phyloP scores from a whole-genome alignment of 352 stramenopile species.

The Phytopythium ostracodes region DNA sequence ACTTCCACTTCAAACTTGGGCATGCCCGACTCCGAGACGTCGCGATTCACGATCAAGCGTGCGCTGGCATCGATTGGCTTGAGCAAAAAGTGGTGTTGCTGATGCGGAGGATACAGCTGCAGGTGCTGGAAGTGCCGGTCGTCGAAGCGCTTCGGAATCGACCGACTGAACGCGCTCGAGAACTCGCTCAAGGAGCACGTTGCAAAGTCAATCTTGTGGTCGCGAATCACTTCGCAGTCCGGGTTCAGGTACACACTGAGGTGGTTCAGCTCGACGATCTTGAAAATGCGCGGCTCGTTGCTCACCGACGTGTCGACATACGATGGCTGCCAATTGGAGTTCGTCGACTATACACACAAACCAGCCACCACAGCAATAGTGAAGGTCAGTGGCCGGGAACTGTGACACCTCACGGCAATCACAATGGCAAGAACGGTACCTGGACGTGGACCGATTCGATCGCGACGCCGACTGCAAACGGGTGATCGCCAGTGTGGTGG shows the following conservation, averaged over 20 bases:
- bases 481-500: slow-evolving; percentile 68
- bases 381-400: background rate
- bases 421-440: slow-evolving; percentile 15
- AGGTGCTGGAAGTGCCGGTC: slow-evolving; percentile 54
- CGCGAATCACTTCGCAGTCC: slow-evolving; percentile 60
- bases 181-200: slow-evolving; percentile 78
- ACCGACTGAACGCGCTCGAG: slow-evolving; percentile 62
- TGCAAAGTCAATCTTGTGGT: slow-evolving; percentile 54
- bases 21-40: slow-evolving; percentile 67
- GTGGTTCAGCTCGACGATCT: slow-evolving; percentile 86
- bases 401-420: background rate
- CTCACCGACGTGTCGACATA: slow-evolving; percentile 78
- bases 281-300: slow-evolving; percentile 86
- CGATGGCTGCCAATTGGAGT: slow-evolving; percentile 82
- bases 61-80: slow-evolving; percentile 80
- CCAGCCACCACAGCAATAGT: background rate
- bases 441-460: slow-evolving; percentile 81
- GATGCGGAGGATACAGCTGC: slow-evolving; percentile 65
- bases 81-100: slow-evolving; percentile 83
- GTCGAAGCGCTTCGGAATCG: slow-evolving; percentile 84
- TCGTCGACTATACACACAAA: slow-evolving; percentile 64
- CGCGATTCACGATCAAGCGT: slow-evolving; percentile 78
- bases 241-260: slow-evolving; percentile 85
- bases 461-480: slow-evolving; percentile 77
- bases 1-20: slow-evolving; percentile 84